Base-by-base conservation (phyloP, 2,329 filamentous ascomycete species). In the Aspergillus novofumigatus region DNA sequence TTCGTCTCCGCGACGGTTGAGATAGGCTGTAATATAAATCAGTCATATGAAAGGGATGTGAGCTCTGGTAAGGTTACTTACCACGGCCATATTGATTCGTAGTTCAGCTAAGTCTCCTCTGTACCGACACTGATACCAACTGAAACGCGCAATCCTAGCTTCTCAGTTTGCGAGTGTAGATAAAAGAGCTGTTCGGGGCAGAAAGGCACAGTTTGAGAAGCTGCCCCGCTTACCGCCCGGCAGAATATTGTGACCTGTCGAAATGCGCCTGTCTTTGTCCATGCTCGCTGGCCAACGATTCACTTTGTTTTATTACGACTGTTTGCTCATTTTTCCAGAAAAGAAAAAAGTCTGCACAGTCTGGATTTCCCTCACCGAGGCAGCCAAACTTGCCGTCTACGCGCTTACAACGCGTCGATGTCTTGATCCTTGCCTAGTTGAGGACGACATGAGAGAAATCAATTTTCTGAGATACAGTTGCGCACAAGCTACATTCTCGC, bases 1-100 rank as follows among this genome's bases (percentile, higher is more conserved):
- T 94, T 96, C 77, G 86, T 90, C 83, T 97, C 93, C 72, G 92
- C 90, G 75, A 97, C 87, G 69, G 94, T 97, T 59, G 86, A 86
- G 67, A 91, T 90, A 71, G 78, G 77, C 83, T 86, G 57, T 51
- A 38, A 60, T 11, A 47, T 29, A 38, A 29, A 56, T 68, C 49
- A 65, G 59, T 25, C n/a, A 52, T 32, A 9, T 48, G 47, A 25
- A 11, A 32, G 32, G 45, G 53, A 56, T 32, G 25, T 23, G 35
- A 11, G 49, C 54, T 35, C 11, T 38, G 21, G 23, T 21, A 1
- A 3, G 17, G 44, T 2, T 10, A 66, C 73, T 69, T 56, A 76
- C 74, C 58, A 67, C 71, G 68, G 73, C 72, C 74, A 76, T 76
- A 53, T 47, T 67, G 51, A 59, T 35, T 42, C 41, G 28, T 51